These are phyloP conservation scores for Microdochium bolleyi DNA, from an alignment of 2,329 filamentous ascomycete genomes.

Conservation along the genomic window DNA sequence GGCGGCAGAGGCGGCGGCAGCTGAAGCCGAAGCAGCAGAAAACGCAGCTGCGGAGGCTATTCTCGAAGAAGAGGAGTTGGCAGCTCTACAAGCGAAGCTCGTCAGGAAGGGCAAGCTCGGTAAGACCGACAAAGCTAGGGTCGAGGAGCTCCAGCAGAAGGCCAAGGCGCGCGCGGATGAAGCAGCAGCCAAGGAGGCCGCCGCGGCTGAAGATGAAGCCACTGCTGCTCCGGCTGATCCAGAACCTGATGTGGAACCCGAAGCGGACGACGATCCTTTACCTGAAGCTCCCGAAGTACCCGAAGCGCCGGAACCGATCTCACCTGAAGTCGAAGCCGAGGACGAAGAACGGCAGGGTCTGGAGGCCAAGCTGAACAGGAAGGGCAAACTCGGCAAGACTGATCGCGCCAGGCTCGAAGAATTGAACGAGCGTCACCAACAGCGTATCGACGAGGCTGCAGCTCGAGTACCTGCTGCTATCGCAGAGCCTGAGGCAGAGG, in stretches of 20 bases:
- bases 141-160: conserved; percentile 25
- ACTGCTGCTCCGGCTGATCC: conserved; percentile 17
- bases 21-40: conserved; percentile 20
- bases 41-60: conserved; percentile 20
- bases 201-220: conserved; percentile 21
- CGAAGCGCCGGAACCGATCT: conserved; percentile 6
- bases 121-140: conserved; percentile 20
- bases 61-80: conserved; percentile 29
- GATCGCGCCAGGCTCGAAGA: neutral
- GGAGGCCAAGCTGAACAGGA: neutral
- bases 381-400: neutral
- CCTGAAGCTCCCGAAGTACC: conserved; percentile 17
- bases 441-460: neutral
- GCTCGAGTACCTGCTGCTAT: neutral
- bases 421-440: neutral
- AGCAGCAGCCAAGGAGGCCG: conserved; percentile 13
- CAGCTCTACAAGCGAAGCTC: conserved; percentile 18
- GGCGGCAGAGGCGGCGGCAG: conserved; percentile 18
- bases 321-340: neutral
- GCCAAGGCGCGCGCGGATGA: conserved; percentile 28
- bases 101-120: conserved; percentile 14
- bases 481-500: neutral
- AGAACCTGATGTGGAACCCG: conserved; percentile 9
- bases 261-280: conserved; percentile 8
- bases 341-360: neutral